Evolutionary conservation across 805 yeast species (phyloP).

Genomic region (Candida palmyrensis): DNA sequence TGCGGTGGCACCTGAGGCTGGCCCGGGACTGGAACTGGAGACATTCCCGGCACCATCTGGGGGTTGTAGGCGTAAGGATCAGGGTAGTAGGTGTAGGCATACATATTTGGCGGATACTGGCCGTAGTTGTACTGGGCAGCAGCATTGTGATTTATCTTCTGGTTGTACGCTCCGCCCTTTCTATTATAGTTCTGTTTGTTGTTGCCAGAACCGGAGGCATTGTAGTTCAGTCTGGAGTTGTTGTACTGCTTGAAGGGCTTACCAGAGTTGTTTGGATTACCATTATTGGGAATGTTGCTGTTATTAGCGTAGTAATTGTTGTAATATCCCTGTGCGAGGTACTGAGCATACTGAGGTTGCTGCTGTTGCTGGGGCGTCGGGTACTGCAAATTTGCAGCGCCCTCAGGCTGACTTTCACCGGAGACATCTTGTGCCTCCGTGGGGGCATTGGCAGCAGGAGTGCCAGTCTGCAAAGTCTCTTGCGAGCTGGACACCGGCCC

Average conservation of each 20-base stretch:
- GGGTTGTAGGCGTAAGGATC: slow-evolving; percentile 18
- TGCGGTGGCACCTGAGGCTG: slow-evolving; percentile 9
- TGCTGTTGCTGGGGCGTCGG: slow-evolving; percentile 2
- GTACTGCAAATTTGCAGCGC: slow-evolving; percentile 10
- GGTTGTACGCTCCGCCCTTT: slow-evolving; percentile 6
- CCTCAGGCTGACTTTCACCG: slow-evolving; percentile 4
- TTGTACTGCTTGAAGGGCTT: slow-evolving; percentile 5
- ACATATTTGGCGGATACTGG: slow-evolving; percentile 19
- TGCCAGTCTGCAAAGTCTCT: not conserved
- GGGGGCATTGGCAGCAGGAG: slow-evolving; percentile 3
- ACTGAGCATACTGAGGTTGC: too few relatives aligned
- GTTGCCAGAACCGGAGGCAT: slow-evolving; percentile 5
- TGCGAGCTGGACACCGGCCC: not conserved
- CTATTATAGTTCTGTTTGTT: slow-evolving; percentile 2
- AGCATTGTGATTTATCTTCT: slow-evolving; percentile 13
- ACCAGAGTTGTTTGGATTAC: slow-evolving; percentile 1
- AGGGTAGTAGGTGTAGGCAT: slow-evolving; percentile 23
- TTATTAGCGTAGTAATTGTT: slow-evolving; percentile 5
- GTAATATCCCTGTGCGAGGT: slow-evolving; percentile 4
- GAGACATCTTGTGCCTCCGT: slow-evolving; percentile 1
- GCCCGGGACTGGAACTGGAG: slow-evolving; percentile 6
- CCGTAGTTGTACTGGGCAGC: slow-evolving; percentile 17
- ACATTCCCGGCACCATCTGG: slow-evolving; percentile 13
- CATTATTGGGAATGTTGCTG: too few relatives aligned
- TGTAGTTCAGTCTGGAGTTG: slow-evolving; percentile 5